Evolutionary conservation across 1,139 yeast genomes (phyloP).

Genomic region (Debaryomyces sp.): DNA sequence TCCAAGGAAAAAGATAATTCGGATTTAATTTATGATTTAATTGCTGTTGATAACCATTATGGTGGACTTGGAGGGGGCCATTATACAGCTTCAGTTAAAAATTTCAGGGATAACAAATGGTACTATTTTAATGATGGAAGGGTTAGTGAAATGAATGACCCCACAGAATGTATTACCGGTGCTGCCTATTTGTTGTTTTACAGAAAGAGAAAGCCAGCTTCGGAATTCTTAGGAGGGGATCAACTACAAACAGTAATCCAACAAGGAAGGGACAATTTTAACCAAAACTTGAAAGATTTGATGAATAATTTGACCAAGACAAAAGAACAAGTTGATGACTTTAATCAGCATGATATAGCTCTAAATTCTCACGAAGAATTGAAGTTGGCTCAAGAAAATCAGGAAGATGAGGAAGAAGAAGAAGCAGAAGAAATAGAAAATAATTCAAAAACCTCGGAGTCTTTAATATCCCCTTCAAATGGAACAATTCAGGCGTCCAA

Average conservation of each 20-base stretch:
- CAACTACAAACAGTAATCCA: slow-evolving; percentile 28
- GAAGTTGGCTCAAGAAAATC: slow-evolving; percentile 12
- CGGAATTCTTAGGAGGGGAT: slow-evolving; percentile 39
- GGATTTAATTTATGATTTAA: slow-evolving; percentile 67
- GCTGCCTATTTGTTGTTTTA: slow-evolving; percentile 91
- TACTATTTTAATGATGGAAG: slow-evolving; percentile 88
- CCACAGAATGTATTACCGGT: slow-evolving; percentile 66
- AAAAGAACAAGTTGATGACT: slow-evolving; percentile 19
- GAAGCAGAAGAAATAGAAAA: neutral
- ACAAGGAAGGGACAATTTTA: slow-evolving; percentile 25
- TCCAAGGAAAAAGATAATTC: slow-evolving; percentile 37
- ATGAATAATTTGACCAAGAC: slow-evolving; percentile 16
- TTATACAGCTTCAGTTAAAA: slow-evolving; percentile 87
- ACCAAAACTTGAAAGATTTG: slow-evolving; percentile 15
- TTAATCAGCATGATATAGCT: slow-evolving; percentile 21
- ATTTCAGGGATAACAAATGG: slow-evolving; percentile 79
- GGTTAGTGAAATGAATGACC: slow-evolving; percentile 60
- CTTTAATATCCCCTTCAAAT: neutral
- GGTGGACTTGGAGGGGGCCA: slow-evolving; percentile 99
- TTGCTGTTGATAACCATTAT: slow-evolving; percentile 93
- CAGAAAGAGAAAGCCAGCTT: slow-evolving; percentile 51
- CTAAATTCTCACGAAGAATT: slow-evolving; percentile 19
- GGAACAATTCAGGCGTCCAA: slow-evolving; percentile 13
- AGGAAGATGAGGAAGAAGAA: neutral
- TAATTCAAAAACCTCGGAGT: neutral